Evolutionary conservation across 139 green algal species (phyloP).

Genomic region (Chlorella sp.): DNA sequence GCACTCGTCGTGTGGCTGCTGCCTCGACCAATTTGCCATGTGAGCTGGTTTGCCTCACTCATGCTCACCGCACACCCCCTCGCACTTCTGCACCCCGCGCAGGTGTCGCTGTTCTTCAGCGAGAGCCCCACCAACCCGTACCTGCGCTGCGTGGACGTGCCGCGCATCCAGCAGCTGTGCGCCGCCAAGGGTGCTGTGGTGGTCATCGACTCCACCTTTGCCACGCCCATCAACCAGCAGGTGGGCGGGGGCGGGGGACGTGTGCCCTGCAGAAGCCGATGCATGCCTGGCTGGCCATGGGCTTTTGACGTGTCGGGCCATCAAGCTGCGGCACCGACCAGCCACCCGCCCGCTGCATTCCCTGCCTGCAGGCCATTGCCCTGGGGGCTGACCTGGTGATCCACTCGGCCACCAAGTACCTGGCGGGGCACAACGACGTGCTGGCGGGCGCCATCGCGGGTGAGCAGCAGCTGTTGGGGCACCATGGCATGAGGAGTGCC

Average conservation of each 20-base stretch:
- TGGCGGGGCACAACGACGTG: constrained; percentile 99
- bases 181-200: constrained; percentile 78
- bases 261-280: too few species aligned
- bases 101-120: constrained; percentile 95
- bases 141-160: constrained; percentile 97
- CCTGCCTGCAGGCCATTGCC: constrained; percentile 74
- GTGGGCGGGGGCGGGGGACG: too few species aligned
- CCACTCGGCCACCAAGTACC: constrained; percentile 98
- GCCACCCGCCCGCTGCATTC: too few species aligned
- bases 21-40: too few species aligned
- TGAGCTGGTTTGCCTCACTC: too few species aligned
- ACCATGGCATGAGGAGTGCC: too few species aligned
- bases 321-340: too few species aligned
- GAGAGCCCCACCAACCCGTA: constrained; percentile 99
- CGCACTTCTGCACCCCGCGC: neutral
- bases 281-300: too few species aligned
- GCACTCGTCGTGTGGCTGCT: too few species aligned
- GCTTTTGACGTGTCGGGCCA: too few species aligned
- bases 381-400: constrained; percentile 98
- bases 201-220: constrained; percentile 97
- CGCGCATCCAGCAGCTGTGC: constrained; percentile 84
- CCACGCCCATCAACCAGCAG: constrained; percentile 51
- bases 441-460: constrained; percentile 91
- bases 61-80: neutral
- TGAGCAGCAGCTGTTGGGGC: neutral